Percentiles rank a stretch among this genome's conserved stretches.
Conservation (phyloP, 2,329 filamentous ascomycete species). For the Xylariomycetidae sp. region DNA sequence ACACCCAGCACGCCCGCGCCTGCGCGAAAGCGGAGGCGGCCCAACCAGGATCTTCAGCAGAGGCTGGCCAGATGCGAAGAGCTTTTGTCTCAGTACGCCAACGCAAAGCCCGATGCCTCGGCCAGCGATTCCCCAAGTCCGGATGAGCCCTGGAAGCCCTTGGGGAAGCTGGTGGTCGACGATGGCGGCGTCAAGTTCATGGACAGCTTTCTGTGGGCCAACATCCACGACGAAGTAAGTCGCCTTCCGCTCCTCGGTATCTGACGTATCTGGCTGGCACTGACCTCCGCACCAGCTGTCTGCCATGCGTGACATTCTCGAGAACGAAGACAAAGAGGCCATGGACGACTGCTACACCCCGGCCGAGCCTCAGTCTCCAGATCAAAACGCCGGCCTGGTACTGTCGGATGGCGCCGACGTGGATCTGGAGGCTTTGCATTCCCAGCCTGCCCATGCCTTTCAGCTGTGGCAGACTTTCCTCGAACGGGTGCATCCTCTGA, state of each 20-base stretch:
- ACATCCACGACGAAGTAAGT: slow-evolving; percentile 51
- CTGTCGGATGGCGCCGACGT: slow-evolving; percentile 35
- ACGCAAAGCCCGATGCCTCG: slow-evolving; percentile 20
- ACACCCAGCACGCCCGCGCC: slow-evolving; percentile 55
- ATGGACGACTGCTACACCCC: slow-evolving; percentile 36
- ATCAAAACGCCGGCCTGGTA: slow-evolving; percentile 46
- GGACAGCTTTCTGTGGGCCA: slow-evolving; percentile 49
- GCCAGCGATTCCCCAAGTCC: slow-evolving; percentile 19
- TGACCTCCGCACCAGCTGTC: slow-evolving; percentile 37
- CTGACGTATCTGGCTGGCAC: no score
- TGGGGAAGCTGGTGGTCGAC: slow-evolving; percentile 49
- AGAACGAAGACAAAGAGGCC: slow-evolving; percentile 42
- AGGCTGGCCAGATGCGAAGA: slow-evolving; percentile 53
- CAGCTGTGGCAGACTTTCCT: slow-evolving; percentile 70
- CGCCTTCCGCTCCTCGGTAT: not conserved
- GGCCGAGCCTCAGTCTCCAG: slow-evolving; percentile 40
- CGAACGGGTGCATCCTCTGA: slow-evolving; percentile 63
- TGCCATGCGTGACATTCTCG: slow-evolving; percentile 54
- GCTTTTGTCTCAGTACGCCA: slow-evolving; percentile 51
- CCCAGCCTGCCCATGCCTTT: slow-evolving; percentile 59
- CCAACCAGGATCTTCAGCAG: slow-evolving; percentile 57
- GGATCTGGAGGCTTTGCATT: slow-evolving; percentile 50
- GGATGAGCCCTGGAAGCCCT: slow-evolving; percentile 36
- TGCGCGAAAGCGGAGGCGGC: slow-evolving; percentile 51
- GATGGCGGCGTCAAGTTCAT: slow-evolving; percentile 51